Evolutionary conservation across 2,329 filamentous ascomycete genomes (phyloP), one percentile per base, ranked within the genome.

Genomic region (Cladosporium velox): DNA sequence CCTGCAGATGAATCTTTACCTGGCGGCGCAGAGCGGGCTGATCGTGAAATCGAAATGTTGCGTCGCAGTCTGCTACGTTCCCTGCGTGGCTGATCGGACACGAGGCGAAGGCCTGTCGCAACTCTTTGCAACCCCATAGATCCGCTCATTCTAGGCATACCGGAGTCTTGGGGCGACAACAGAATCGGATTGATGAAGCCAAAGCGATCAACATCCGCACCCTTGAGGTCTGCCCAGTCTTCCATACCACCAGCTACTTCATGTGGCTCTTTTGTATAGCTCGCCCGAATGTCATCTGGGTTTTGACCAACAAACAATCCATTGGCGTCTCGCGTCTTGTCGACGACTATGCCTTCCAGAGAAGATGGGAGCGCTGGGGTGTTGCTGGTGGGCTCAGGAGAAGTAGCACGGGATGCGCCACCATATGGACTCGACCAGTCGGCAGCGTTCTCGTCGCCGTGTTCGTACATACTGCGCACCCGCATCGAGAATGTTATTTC

Each of bases 171-270:
- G 4, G 80, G 79, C 10, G 72, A 67, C 15, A 70, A 68, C 66
- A 77, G 80, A 52, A 75, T 78, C 4, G 81, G 79, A 15, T 83
- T 74, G 67, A 90, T 89, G 76, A 90, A 90, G 11, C 87, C 87
- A 73, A 89, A 90, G 67, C 87, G 81, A 74, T 90, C 87, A 3
- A 89, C 86, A 68, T 88, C 83, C 15, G 79, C 83, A 6, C 81
- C 84, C 21, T 84, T 80, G 12, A 90, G 77, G 74, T 89, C 83
- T 67, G 86, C 81, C 87, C 87, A 90, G 70, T 89, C 87, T 69
- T 90, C 87, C 59, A 88, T 83, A 2, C 87, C 87, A 8, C 87
- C 87, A 26, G 87, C 87, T 35, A 85, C 76, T 75, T 89, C 87
- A 59, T 81, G 79, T 12, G 83, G 79, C 68, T 88, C 84, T 69